Percentiles rank a stretch among this genome's conserved stretches.
Conservation (phyloP, 306 rosid genomes). For the Potentilla sterilis region DNA sequence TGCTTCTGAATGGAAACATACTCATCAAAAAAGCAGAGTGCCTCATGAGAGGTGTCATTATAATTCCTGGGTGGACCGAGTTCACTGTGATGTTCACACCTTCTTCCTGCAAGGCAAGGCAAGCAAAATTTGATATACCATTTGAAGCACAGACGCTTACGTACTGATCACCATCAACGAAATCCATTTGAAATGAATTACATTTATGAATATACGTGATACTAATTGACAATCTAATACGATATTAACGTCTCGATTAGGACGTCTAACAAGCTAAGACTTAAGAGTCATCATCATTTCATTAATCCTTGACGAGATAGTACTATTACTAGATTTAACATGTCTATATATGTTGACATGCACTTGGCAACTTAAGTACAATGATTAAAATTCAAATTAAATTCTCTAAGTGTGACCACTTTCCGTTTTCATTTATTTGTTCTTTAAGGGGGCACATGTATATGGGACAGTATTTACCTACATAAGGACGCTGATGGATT, state of each 20-base stretch:
- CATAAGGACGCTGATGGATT: neutral
- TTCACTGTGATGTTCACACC: conserved; percentile 78
- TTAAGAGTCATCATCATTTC: neutral
- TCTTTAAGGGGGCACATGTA: neutral
- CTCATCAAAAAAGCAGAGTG: conserved; percentile 70
- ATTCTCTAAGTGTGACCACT: neutral
- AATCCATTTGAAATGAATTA: neutral
- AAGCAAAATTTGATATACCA: neutral
- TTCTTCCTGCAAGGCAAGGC: conserved; percentile 51
- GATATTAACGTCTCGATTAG: neutral
- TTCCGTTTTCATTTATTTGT: neutral
- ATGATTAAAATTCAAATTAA: neutral
- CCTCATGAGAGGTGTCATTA: conserved; percentile 96
- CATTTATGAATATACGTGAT: no score
- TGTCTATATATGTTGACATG: no score
- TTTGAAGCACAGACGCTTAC: neutral
- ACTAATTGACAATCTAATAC: no score
- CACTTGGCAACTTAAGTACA: neutral
- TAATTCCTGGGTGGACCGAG: conserved; percentile 84
- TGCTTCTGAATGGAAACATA: conserved; percentile 32
- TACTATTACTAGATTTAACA: no score
- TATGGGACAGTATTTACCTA: neutral
- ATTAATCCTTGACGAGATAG: neutral
- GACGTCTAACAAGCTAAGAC: neutral
- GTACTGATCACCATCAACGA: neutral